These are phyloP conservation scores for Amanita fuliginea DNA, from an alignment of 768 basidiomycete genomes.

Conservation along the genomic window DNA sequence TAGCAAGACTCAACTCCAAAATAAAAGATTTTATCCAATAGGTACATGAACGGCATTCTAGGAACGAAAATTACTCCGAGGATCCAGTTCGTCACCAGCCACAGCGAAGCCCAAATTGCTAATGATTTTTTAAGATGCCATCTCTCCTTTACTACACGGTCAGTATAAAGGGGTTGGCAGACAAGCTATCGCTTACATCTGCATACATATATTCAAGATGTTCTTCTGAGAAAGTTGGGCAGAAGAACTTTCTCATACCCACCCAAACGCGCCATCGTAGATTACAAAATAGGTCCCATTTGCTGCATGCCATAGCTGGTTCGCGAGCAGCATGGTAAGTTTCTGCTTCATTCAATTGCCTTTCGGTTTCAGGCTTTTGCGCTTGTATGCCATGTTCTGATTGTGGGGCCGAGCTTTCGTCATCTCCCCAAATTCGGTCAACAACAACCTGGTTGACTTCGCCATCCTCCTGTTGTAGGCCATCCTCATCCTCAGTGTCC, in stretches of 20 bases:
- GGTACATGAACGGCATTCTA: slow-evolving; percentile 22
- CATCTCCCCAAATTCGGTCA: slow-evolving; percentile 58
- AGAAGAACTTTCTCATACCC: slow-evolving; percentile 44
- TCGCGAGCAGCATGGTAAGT: slow-evolving; percentile 21
- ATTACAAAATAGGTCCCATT: slow-evolving; percentile 26
- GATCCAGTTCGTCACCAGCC: slow-evolving; percentile 62
- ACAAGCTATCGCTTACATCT: slow-evolving; percentile 17
- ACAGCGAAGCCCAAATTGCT: slow-evolving; percentile 52
- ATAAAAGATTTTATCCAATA: slow-evolving; percentile 51
- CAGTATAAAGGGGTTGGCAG: background rate
- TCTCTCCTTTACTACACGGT: slow-evolving; percentile 36
- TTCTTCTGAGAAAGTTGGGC: slow-evolving; percentile 48
- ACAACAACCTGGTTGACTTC: slow-evolving; percentile 67
- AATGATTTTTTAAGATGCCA: slow-evolving; percentile 65
- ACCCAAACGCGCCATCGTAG: slow-evolving; percentile 54
- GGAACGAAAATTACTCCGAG: slow-evolving; percentile 44
- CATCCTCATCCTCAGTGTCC: slow-evolving; percentile 14
- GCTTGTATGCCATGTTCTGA: slow-evolving; percentile 38
- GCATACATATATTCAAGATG: slow-evolving; percentile 34
- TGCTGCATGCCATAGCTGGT: slow-evolving; percentile 16
- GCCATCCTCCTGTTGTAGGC: slow-evolving; percentile 18
- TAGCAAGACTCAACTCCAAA: slow-evolving; percentile 28
- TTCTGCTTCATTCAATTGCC: slow-evolving; percentile 15
- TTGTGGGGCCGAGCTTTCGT: slow-evolving; percentile 39
- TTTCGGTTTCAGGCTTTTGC: slow-evolving; percentile 39